Evolutionary conservation across 106 monocot genomes (phyloP).

Genomic region (Dactylorhiza incarnata): DNA sequence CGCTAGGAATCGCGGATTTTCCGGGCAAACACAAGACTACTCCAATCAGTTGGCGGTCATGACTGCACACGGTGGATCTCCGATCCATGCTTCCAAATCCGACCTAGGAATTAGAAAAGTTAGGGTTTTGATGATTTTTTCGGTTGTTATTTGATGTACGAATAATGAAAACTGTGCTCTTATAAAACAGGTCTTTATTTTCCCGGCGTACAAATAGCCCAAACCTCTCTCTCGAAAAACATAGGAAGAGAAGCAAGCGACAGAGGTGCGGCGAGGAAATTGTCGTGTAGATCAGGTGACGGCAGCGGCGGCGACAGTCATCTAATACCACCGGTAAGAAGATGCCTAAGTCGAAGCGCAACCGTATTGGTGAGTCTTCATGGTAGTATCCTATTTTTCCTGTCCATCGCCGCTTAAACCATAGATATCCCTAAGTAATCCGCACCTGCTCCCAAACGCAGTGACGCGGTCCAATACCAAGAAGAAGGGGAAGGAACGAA

Average conservation of each 20-base stretch:
- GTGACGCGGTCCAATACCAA: slow-evolving; percentile 94
- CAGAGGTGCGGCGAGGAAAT: neutral
- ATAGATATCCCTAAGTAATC: neutral
- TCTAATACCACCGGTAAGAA: neutral
- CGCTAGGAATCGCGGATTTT: too few species aligned
- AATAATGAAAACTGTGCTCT: too few species aligned
- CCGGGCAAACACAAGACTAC: too few species aligned
- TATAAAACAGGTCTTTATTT: too few species aligned
- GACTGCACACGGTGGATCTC: too few species aligned
- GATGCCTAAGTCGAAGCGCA: slow-evolving; percentile 89
- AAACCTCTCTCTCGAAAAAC: neutral
- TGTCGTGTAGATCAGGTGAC: neutral
- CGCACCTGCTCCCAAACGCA: slow-evolving; percentile 12
- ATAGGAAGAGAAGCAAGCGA: neutral
- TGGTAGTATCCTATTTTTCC: neutral
- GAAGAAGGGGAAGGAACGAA: slow-evolving; percentile 83
- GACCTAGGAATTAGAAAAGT: too few species aligned
- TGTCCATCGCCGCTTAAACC: neutral
- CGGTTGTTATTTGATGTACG: too few species aligned
- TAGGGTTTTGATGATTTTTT: too few species aligned
- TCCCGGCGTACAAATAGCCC: too few species aligned
- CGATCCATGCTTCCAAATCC: too few species aligned
- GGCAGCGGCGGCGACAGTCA: neutral
- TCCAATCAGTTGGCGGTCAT: too few species aligned
- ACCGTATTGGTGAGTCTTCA: slow-evolving; percentile 34